Conservation (phyloP, 495 filamentous ascomycete species). For the Pseudevernia furfuracea region DNA sequence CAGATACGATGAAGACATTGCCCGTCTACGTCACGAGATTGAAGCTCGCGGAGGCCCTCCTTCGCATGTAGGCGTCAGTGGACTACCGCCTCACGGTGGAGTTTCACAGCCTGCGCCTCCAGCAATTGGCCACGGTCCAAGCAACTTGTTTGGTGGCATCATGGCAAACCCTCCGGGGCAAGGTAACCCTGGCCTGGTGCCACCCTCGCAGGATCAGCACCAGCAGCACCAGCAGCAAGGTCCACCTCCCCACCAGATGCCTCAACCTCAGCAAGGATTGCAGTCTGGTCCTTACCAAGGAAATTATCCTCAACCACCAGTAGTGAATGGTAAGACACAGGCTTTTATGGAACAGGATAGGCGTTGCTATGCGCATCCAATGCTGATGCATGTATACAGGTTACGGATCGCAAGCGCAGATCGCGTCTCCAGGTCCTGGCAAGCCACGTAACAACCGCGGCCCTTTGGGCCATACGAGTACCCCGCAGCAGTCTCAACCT, state of each 20-base stretch:
- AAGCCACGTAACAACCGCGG: conserved; percentile 50
- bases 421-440: conserved; percentile 77
- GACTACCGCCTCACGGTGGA: conserved; percentile 61
- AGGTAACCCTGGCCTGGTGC: conserved; percentile 77
- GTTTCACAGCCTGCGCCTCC: conserved; percentile 76
- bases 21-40: conserved; percentile 76
- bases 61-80: conserved; percentile 51
- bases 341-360: not conserved
- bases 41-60: conserved; percentile 72
- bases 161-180: conserved; percentile 86
- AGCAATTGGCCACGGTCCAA: conserved; percentile 81
- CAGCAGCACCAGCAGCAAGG: conserved; percentile 53
- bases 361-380: not conserved
- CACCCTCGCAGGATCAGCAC: conserved; percentile 63
- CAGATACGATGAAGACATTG: conserved; percentile 91
- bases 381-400: conserved; percentile 33
- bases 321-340: conserved; percentile 58
- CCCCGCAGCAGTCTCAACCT: conserved; percentile 79
- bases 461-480: conserved; percentile 49
- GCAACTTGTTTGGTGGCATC: conserved; percentile 87
- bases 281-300: conserved; percentile 51
- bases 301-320: conserved; percentile 56
- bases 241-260: conserved; percentile 51
- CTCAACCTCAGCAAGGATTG: conserved; percentile 52
- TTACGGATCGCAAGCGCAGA: conserved; percentile 66